phyloP scores from a whole-genome alignment of 441 rosid genomes.

The Adansonia rubrostipa region DNA sequence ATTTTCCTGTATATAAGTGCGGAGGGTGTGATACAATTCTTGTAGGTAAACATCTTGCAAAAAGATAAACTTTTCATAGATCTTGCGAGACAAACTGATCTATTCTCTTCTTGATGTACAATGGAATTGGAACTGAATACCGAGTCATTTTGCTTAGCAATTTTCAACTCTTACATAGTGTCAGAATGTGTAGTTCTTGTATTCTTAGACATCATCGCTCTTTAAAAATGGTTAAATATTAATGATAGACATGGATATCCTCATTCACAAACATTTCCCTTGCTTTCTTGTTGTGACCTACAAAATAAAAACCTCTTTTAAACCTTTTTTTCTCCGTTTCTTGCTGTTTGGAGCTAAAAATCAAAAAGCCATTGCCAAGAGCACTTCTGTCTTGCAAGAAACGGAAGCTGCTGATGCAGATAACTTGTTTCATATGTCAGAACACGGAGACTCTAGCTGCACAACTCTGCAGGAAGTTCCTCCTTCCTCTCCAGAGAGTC shows the following conservation, averaged over 20 bases:
- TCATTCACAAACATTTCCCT: not conserved
- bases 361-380: slow-evolving; percentile 37
- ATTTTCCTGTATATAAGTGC: slow-evolving; percentile 70
- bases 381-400: slow-evolving; percentile 37
- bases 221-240: not conserved
- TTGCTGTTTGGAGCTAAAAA: slow-evolving; percentile 57
- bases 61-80: not conserved
- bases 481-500: slow-evolving; percentile 37
- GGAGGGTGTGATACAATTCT: slow-evolving; percentile 74
- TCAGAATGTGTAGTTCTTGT: not conserved
- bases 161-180: not conserved
- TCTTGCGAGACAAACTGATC: not conserved
- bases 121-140: not conserved
- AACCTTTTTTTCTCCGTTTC: slow-evolving; percentile 10
- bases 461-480: slow-evolving; percentile 34
- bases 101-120: slow-evolving; percentile 1
- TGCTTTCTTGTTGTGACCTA: not conserved
- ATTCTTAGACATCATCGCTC: slow-evolving; percentile 4
- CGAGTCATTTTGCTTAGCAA: not conserved
- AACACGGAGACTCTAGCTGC: slow-evolving; percentile 41
- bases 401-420: slow-evolving; percentile 38
- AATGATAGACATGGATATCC: not conserved
- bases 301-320: not conserved
- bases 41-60: slow-evolving; percentile 51
- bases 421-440: slow-evolving; percentile 27